Conservation (phyloP, 495 filamentous ascomycete species). For the Monascus purpureus region DNA sequence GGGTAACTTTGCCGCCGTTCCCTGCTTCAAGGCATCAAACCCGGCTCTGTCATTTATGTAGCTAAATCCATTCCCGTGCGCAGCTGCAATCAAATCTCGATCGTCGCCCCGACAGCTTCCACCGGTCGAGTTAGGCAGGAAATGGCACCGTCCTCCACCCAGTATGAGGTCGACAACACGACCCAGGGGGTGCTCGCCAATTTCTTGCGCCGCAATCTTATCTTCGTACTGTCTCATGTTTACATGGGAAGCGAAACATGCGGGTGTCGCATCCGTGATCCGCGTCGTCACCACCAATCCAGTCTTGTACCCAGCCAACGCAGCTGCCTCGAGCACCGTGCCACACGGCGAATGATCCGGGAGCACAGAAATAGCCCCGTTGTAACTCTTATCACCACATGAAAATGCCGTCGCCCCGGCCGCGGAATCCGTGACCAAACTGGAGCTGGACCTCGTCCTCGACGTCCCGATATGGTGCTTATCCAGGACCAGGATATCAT, state of each 20-base stretch:
- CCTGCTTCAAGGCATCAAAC: conserved; percentile 65
- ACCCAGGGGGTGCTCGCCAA: conserved; percentile 76
- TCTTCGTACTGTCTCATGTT: conserved; percentile 69
- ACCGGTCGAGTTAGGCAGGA: conserved; percentile 62
- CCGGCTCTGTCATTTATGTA: conserved; percentile 57
- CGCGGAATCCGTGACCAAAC: conserved; percentile 83
- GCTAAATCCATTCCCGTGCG: conserved; percentile 61
- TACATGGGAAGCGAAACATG: conserved; percentile 86
- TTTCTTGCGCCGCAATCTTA: conserved; percentile 78
- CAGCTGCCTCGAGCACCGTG: conserved; percentile 88
- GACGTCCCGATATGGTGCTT: conserved; percentile 78
- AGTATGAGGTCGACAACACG: conserved; percentile 81
- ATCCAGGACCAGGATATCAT: conserved; percentile 67
- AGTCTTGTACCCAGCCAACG: conserved; percentile 79
- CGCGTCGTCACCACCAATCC: conserved; percentile 91
- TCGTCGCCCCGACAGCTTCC: conserved; percentile 68
- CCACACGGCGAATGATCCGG: conserved; percentile 80
- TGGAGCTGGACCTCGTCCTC: conserved; percentile 67
- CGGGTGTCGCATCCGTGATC: conserved; percentile 94
- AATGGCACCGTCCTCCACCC: conserved; percentile 87
- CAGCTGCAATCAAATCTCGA: conserved; percentile 52
- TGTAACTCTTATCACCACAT: conserved; percentile 85
- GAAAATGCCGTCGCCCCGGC: conserved; percentile 94
- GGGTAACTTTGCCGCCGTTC: conserved; percentile 62
- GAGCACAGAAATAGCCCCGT: conserved; percentile 82